Evolutionary conservation across 441 rosid genomes (phyloP).

Genomic region (Raphanus hybrid): DNA sequence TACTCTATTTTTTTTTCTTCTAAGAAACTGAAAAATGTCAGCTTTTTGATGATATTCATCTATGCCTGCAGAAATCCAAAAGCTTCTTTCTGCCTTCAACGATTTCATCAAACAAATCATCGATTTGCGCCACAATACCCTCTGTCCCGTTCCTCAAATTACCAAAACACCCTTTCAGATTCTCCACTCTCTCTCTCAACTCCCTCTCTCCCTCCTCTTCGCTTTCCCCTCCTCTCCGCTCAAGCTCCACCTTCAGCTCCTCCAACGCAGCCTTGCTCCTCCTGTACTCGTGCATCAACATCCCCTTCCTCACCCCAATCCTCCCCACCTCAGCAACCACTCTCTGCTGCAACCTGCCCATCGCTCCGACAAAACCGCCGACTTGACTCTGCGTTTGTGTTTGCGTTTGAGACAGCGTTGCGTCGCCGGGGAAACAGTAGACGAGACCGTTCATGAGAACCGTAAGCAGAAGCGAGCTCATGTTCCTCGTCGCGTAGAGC

Average conservation of each 20-base stretch:
- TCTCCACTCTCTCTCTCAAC: conserved; percentile 8
- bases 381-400: conserved; percentile 33
- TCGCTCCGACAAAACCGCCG: conserved; percentile 53
- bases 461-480: conserved; percentile 64
- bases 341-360: conserved; percentile 65
- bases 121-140: conserved; percentile 2
- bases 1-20: conserved; percentile 3
- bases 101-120: conserved; percentile 3
- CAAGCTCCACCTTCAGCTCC: conserved; percentile 62
- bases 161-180: conserved; percentile 10
- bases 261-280: conserved; percentile 67
- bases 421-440: conserved; percentile 54
- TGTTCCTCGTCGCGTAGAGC: conserved; percentile 73
- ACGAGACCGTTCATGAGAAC: conserved; percentile 65
- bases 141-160: conserved; percentile 12
- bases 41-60: conserved; percentile 33
- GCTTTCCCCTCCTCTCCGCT: conserved; percentile 44
- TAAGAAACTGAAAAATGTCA: conserved; percentile 44
- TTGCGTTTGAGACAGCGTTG: conserved; percentile 1
- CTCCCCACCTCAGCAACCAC: conserved; percentile 57
- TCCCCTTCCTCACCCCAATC: conserved; percentile 49
- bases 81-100: conserved; percentile 1
- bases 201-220: conserved; percentile 1
- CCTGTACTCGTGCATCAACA: conserved; percentile 59
- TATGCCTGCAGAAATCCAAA: conserved; percentile 2